Percentiles rank a stretch among this genome's conserved stretches.
Conservation (phyloP, 2,329 filamentous ascomycete genomes). For the Ophiosphaerella herpotricha region DNA sequence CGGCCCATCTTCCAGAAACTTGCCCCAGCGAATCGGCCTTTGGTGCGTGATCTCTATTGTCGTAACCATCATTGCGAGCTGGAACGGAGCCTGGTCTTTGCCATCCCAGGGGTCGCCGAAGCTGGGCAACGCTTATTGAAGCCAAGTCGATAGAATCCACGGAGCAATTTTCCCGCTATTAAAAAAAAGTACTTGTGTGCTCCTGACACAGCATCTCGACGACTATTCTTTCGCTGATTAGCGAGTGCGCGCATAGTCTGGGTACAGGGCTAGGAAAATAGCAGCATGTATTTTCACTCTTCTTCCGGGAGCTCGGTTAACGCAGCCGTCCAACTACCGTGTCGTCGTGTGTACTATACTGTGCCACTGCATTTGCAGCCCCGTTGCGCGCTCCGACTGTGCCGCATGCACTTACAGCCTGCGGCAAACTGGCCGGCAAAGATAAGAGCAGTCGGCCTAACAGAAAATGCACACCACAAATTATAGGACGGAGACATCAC, state of each 20-base stretch:
- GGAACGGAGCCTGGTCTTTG: not conserved
- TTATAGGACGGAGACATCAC: constrained; percentile 1
- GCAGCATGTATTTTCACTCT: constrained; percentile 5
- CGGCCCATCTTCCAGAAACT: constrained; percentile 32
- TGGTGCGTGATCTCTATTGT: not conserved
- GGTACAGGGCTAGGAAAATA: constrained; percentile 9
- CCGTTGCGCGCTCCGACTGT: constrained; percentile 1
- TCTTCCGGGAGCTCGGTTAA: constrained; percentile 24
- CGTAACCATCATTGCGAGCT: not conserved
- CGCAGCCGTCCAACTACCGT: constrained; percentile 19
- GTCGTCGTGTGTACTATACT: constrained; percentile 1
- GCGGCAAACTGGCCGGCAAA: constrained; percentile 3
- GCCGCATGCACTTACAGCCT: constrained; percentile 15
- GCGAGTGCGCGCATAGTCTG: not conserved
- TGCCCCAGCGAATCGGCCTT: constrained; percentile 8
- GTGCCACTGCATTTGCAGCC: constrained; percentile 13
- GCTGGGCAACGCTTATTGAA: constrained; percentile 11
- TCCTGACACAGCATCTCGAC: not conserved
- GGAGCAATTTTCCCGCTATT: constrained; percentile 3
- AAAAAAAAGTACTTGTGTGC: not conserved
- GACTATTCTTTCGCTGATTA: constrained; percentile 17
- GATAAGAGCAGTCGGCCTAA: constrained; percentile 3
- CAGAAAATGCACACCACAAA: not conserved
- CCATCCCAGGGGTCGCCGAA: not conserved
- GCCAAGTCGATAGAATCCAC: constrained; percentile 15